Evolutionary conservation across 208 protist species (phyloP), one percentile per base, ranked within the genome.

Genomic region (Trypanosoma conorhini): DNA sequence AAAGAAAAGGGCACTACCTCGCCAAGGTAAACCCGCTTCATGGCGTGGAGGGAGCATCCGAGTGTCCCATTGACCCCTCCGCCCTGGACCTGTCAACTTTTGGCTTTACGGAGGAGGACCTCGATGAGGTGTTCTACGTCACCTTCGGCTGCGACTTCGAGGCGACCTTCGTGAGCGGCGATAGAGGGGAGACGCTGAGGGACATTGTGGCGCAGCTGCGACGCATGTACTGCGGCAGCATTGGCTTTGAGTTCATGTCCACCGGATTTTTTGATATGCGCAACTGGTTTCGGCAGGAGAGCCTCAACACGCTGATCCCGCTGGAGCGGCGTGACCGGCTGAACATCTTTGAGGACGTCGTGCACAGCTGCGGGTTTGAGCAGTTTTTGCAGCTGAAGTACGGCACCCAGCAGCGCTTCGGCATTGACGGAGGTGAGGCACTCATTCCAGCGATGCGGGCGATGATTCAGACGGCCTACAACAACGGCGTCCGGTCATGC

Each of bases 211-310:
- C 76, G 15, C 76, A 86, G 52, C 82, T 97, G 22, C 74, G 76
- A 33, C 64, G 77, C 24, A 90, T 96, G 77, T 99, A 98, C 85
- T 97, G 90, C 68, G 87, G 88, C 26, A 77, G 77, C 5, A 96
- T 99, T 63, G 96, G 96, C 50, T 97, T 95, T 73, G 97, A 99
- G 87, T 99, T 98, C 83, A 98, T 99, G 93, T 94, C 98, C 31
- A 98, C 98, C 76, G 87, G 89, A 55, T 92, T 88, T 79, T 86
- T 94, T 61, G 90, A 98, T 30, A 77, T 97, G 64, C 91, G 94
- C 70, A 97, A 99, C 76, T 99, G 97, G 97, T 94, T 99, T 70
- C 84, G 95, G 22, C 83, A 98, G 58, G 79, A 96, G 68, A 88
- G 94, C 72, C 68, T 68, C 55, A 90, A 98, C 80, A 86, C 86